phyloP scores from a whole-genome alignment of 2,329 filamentous ascomycete species.

The Scedosporium dehoogii region DNA sequence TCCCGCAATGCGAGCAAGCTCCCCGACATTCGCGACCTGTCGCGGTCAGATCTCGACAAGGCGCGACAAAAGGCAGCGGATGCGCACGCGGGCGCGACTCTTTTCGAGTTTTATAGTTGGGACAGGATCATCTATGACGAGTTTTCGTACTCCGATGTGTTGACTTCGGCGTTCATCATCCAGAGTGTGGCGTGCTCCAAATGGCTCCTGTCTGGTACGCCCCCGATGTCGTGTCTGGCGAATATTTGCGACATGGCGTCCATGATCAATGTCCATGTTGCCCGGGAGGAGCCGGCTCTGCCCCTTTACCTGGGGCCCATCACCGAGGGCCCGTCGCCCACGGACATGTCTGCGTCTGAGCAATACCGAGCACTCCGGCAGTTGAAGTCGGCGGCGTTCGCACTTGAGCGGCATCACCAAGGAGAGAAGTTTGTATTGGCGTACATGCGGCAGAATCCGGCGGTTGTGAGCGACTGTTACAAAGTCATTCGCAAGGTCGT shows the following conservation, averaged over 20 bases:
- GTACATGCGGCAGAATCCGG: conserved; percentile 22
- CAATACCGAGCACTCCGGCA: conserved; percentile 21
- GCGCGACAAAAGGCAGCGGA: neutral
- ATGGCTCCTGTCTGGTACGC: conserved; percentile 35
- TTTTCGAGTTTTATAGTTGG: conserved; percentile 28
- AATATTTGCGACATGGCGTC: conserved; percentile 24
- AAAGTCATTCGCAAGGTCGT: conserved; percentile 15
- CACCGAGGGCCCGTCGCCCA: conserved; percentile 20
- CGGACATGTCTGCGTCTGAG: conserved; percentile 21
- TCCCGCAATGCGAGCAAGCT: no score
- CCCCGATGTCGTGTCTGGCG: conserved; percentile 23
- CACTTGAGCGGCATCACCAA: conserved; percentile 23
- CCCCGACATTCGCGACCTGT: no score
- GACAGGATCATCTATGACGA: conserved; percentile 31
- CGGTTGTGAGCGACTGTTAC: conserved; percentile 15
- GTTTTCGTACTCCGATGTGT: conserved; percentile 27
- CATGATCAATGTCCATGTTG: conserved; percentile 28
- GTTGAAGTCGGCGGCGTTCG: conserved; percentile 22
- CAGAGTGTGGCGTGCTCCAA: conserved; percentile 22
- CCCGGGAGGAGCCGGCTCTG: conserved; percentile 21
- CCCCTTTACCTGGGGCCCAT: conserved; percentile 24
- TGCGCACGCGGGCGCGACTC: conserved; percentile 10
- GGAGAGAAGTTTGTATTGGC: conserved; percentile 19
- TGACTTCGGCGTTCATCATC: conserved; percentile 22
- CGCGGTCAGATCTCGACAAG: no score